Conservation (phyloP, 768 basidiomycete genomes). For the Lanmaoa pseudosensibilis region DNA sequence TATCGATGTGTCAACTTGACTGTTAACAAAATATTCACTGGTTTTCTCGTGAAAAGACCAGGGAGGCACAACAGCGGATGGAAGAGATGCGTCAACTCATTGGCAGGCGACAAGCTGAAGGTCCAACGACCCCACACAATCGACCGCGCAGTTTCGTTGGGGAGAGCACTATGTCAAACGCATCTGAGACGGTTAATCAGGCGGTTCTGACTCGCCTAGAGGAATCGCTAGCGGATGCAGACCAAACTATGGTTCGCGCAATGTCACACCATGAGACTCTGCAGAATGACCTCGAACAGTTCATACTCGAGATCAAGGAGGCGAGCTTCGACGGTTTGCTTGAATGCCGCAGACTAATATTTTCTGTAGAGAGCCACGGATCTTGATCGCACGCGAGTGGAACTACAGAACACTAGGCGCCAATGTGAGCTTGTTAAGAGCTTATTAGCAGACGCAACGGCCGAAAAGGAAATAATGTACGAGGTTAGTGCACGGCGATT, state of each 20-base stretch:
- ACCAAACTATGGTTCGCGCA: slow-evolving; percentile 53
- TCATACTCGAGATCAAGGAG: slow-evolving; percentile 56
- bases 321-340: slow-evolving; percentile 36
- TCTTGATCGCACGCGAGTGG: slow-evolving; percentile 58
- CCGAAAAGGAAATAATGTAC: slow-evolving; percentile 92
- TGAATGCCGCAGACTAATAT: neutral
- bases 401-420: slow-evolving; percentile 67
- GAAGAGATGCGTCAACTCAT: slow-evolving; percentile 84
- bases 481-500: slow-evolving; percentile 55
- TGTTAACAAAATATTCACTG: slow-evolving; percentile 6
- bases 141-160: slow-evolving; percentile 42
- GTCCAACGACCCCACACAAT: slow-evolving; percentile 41
- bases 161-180: slow-evolving; percentile 16
- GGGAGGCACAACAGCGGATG: slow-evolving; percentile 73
- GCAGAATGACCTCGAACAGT: slow-evolving; percentile 46
- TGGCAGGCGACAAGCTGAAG: slow-evolving; percentile 54
- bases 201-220: slow-evolving; percentile 39
- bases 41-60: slow-evolving; percentile 53
- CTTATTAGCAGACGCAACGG: slow-evolving; percentile 71
- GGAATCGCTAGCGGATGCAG: slow-evolving; percentile 55
- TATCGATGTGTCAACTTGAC: slow-evolving; percentile 4
- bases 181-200: slow-evolving; percentile 19
- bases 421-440: slow-evolving; percentile 80
- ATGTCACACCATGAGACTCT: slow-evolving; percentile 56
- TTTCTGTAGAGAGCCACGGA: slow-evolving; percentile 56